phyloP scores from a whole-genome alignment of 306 rosid species.

The Benincasa hispida region DNA sequence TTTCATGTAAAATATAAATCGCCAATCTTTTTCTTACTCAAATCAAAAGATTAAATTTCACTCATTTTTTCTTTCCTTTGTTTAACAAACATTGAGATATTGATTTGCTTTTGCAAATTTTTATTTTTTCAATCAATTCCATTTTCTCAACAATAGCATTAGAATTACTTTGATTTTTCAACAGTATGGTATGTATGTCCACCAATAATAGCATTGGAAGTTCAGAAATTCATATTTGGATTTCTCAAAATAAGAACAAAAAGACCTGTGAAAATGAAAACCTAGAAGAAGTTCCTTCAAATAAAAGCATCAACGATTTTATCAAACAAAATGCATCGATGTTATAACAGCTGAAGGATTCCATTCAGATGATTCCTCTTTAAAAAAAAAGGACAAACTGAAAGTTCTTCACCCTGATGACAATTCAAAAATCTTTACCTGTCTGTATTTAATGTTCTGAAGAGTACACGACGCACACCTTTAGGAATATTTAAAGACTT shows the following conservation, averaged over 20 bases:
- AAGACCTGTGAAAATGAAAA: neutral
- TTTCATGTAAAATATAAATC: too few species aligned
- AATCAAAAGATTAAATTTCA: too few species aligned
- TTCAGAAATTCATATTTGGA: neutral
- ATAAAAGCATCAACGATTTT: neutral
- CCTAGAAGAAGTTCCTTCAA: neutral
- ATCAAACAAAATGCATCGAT: neutral
- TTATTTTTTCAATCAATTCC: too few species aligned
- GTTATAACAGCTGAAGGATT: neutral
- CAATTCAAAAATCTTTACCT: constrained; percentile 4
- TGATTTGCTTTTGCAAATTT: too few species aligned
- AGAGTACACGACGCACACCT: constrained; percentile 21
- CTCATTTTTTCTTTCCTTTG: too few species aligned
- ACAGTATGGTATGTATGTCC: neutral
- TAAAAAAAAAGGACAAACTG: neutral
- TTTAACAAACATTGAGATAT: too few species aligned
- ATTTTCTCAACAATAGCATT: too few species aligned
- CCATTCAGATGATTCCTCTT: neutral
- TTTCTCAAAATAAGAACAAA: neutral
- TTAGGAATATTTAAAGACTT: constrained; percentile 17
- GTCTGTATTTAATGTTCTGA: constrained; percentile 16
- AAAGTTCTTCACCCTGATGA: neutral
- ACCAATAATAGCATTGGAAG: neutral
- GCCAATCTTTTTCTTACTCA: too few species aligned
- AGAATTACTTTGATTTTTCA: too few species aligned